Evolutionary conservation across 106 monocot genomes (phyloP).

Genomic region (Dioscorea alata): DNA sequence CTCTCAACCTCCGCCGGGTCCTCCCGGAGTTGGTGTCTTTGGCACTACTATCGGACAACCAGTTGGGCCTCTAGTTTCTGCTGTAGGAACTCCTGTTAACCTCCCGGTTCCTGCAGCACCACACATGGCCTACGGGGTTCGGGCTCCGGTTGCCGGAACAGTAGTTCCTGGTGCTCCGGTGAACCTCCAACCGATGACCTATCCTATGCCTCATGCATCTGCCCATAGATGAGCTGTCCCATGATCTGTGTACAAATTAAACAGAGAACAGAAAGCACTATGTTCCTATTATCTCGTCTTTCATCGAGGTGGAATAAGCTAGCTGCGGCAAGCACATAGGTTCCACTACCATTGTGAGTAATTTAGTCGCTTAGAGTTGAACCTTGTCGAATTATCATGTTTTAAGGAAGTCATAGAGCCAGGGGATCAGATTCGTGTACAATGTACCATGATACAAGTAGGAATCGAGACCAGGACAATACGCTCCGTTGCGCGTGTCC

Average conservation of each 20-base stretch:
- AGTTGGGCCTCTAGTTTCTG: constrained; percentile 47
- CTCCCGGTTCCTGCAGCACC: constrained; percentile 34
- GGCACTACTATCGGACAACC: constrained; percentile 68
- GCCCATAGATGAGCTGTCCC: constrained; percentile 21
- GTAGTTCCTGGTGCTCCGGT: constrained; percentile 49
- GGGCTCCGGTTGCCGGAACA: constrained; percentile 28
- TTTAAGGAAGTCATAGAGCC: too few relatives aligned
- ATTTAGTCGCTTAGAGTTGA: not conserved
- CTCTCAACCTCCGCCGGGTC: constrained; percentile 25
- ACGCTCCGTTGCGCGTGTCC: too few relatives aligned
- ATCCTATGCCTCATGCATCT: constrained; percentile 35
- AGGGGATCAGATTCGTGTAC: too few relatives aligned
- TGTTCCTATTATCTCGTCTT: not conserved
- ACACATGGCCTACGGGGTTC: constrained; percentile 40
- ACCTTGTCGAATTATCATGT: too few relatives aligned
- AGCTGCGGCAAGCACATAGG: constrained; percentile 5
- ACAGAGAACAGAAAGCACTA: not conserved
- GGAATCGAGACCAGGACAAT: too few relatives aligned
- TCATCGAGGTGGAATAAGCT: constrained; percentile 14
- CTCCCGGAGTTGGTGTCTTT: constrained; percentile 26
- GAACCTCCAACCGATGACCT: constrained; percentile 19
- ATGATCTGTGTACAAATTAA: not conserved
- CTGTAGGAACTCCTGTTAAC: constrained; percentile 51
- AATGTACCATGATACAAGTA: too few relatives aligned
- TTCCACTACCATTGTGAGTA: not conserved